A percentile compares a stretch with the other conserved stretches of the same genome.
Conservation (phyloP, 441 rosid genomes). For the Populus hybrid region DNA sequence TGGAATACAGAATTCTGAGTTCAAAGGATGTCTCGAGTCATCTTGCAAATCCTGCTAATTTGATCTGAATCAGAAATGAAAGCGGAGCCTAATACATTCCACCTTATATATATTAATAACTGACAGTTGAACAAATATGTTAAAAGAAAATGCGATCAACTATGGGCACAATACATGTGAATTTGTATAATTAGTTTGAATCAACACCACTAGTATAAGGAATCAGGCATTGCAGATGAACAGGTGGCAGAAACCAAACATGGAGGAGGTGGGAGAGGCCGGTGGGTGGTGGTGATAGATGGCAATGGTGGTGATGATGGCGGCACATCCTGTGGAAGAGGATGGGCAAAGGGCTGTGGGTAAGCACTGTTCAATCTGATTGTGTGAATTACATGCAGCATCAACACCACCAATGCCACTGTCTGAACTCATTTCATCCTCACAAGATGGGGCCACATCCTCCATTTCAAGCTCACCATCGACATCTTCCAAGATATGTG, state of each 20-base stretch:
- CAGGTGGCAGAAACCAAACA: no score
- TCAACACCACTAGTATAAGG: conserved; percentile 38
- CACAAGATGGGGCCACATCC: conserved; percentile 87
- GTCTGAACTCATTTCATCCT: conserved; percentile 44
- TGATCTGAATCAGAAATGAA: conserved; percentile 6
- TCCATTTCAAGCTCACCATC: conserved; percentile 99
- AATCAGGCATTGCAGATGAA: conserved; percentile 40
- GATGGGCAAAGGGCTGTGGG: conserved; percentile 41
- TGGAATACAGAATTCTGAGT: conserved; percentile 35
- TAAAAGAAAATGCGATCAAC: conserved; percentile 11
- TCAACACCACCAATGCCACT: conserved; percentile 21
- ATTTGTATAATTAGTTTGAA: conserved; percentile 31
- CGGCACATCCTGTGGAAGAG: conserved; percentile 43
- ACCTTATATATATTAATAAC: neutral
- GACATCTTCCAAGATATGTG: conserved; percentile 85
- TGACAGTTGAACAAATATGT: neutral
- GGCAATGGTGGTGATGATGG: conserved; percentile 54
- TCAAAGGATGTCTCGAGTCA: conserved; percentile 38
- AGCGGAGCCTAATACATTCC: neutral
- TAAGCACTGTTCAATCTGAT: conserved; percentile 37
- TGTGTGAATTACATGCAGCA: conserved; percentile 29
- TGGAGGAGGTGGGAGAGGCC: no score
- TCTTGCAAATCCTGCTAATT: conserved; percentile 49
- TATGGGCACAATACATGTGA: conserved; percentile 33
- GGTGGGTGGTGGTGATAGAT: no score